Base-by-base conservation (phyloP, 2,329 filamentous ascomycete species). In the Magnaporthiopsis incrustans region DNA sequence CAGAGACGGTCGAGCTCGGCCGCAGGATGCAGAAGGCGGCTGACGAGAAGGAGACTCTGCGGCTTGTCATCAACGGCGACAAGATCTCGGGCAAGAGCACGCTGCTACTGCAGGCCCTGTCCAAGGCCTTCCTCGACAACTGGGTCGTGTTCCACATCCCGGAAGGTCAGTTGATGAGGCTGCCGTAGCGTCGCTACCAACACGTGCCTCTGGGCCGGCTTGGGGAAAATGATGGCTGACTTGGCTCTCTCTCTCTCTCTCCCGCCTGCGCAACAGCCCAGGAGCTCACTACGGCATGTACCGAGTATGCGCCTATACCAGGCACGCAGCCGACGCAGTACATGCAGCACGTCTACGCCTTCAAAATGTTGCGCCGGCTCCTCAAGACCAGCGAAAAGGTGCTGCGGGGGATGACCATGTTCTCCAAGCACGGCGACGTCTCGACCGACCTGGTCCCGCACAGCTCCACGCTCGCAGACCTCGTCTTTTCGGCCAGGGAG, bases 101-200 rank as follows among this genome's bases (percentile, higher is more conserved):
- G 70, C 78, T 96, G 71, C 76, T 96, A 71, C 80, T 97, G 59
- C 93, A 98, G 78, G 90, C 89, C 56, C 86, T 96, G 83, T 81
- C 89, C 25, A 88, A 93, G 76, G 94, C 86, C 1, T 87, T 94
- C 68, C 74, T 93, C 71, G 91, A 92, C 74, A 84, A 89, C 33
- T 98, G 93, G 92, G 82, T 97, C 59, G 92, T 98, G 60, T 82
- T 99, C 65, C 89, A 91, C 72, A 83, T 98, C 62, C 93, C 95
- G 53, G 92, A 99, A 78, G 90, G 93, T 96, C 81, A 70, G 60
- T 62, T 62, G 33, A 30, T 62, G 33, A 30, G n/a, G 6, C 15
- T n/a, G 60, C 38, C 8, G 12, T 38, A 15, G 12, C 4, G 35
- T 15, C 8, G 18, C 44, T 11, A 22, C 33, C 25, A 14, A 22